These are phyloP conservation scores for Teratosphaeria zuluensis DNA, from an alignment of 2,329 filamentous ascomycete genomes.

Conservation along the genomic window DNA sequence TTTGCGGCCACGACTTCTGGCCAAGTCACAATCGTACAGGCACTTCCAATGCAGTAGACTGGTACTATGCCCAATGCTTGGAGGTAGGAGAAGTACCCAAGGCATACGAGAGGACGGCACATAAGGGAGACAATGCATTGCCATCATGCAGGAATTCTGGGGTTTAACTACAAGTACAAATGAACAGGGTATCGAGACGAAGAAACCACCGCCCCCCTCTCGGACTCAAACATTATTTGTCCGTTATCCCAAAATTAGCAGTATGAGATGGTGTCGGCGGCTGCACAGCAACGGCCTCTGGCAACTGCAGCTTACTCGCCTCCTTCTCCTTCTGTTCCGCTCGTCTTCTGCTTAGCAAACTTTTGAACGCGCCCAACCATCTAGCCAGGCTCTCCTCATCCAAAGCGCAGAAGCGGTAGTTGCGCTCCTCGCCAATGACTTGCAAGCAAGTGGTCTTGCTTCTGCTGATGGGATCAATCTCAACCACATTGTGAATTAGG, in stretches of 20 bases:
- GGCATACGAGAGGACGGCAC: no score
- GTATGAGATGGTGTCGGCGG: neutral
- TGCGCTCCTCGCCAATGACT: slow-evolving; percentile 81
- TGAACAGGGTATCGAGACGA: neutral
- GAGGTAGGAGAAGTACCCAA: no score
- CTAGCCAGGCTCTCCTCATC: slow-evolving; percentile 75
- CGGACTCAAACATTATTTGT: neutral
- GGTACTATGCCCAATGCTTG: no score
- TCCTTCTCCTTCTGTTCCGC: neutral
- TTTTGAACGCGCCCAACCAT: slow-evolving; percentile 87
- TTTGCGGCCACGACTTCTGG: no score
- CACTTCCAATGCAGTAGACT: no score
- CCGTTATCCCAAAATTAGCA: neutral
- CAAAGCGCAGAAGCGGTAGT: slow-evolving; percentile 46
- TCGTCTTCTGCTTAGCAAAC: slow-evolving; percentile 48
- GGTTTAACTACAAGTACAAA: neutral
- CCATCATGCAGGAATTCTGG: neutral
- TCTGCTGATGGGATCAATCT: slow-evolving; percentile 77
- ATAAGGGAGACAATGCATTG: no score
- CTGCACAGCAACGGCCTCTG: slow-evolving; percentile 1
- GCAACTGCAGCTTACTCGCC: neutral
- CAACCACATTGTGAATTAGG: slow-evolving; percentile 78
- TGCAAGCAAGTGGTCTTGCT: slow-evolving; percentile 84
- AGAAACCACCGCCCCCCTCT: neutral
- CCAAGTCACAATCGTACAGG: no score